Base-by-base conservation (phyloP, 129 eudicot species). In the Rutidosis leptorrhynchoides region DNA sequence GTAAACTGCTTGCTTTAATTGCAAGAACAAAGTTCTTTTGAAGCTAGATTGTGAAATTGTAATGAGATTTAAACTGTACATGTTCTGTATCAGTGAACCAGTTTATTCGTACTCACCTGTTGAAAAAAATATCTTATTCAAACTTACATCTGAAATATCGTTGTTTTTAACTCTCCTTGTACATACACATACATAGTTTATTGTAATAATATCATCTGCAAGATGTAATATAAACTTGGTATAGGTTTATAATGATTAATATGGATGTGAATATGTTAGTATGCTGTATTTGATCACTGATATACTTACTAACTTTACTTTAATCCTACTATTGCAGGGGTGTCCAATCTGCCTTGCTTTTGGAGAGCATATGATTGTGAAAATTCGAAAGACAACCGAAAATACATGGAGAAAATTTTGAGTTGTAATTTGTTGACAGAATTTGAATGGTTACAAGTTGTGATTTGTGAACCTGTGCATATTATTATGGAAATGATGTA, bases 391-490 rank as follows among this genome's bases (percentile, higher is more conserved):
- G 22, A 21, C 12, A 51, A 69, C 22, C 22, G 35, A 61, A 22
- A 45, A 28, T 42, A 17, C 49, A 29, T 30, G 65, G 24, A 30
- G 65, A 60, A 32, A 60, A 7, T 60, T 59, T 60, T 9, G 65
- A 60, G 30, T 60, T 6, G 65, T 29, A n/a, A 23, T 30, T 5
- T 60, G 46, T 30, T 30, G 45, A 60, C 17, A 29, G 46, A 30
- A 57, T 6, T 57, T 57, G 37, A 24, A 5, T 57, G 9, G 22
- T 26, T 57, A 57, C 46, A 32, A 60, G 2, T n/a, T 32, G 43
- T 60, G 46, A 60, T 17, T n/a, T 60, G n/a, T n/a, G n/a, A n/a
- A n/a, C n/a, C n/a, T n/a, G n/a, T 60, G 45, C 27, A 30, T 60
- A 60, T 60, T 3, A 11, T 57, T 15, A 15, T 57, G 62, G 20